Evolutionary conservation across 352 stramenopile genomes (phyloP), one percentile per base, ranked within the genome.

Genomic region (Pythium utonaiense): DNA sequence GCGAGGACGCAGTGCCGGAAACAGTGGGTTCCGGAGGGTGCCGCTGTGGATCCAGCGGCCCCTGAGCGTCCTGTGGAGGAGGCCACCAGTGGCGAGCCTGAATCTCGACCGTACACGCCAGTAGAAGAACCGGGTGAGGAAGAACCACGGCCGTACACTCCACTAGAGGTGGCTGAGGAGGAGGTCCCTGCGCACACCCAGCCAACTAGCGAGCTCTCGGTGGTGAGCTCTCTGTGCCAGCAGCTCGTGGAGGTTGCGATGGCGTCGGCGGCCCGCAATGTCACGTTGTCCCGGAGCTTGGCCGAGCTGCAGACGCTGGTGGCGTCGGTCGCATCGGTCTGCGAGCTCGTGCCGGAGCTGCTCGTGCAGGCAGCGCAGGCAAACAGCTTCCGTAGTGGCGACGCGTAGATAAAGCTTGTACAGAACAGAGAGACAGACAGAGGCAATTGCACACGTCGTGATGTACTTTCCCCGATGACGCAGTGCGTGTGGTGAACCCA

Each of bases 271-370:
- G 53, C 79, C 12, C 52, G 25, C 17, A 58, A 62, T 22, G 67
- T 70, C 33, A 28, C 41, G 3, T 14, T 53, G 14, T 49, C 47
- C n/a, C 14, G 27, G 13, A 40, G 59, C 42, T 21, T 76, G 24
- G n/a, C 53, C 6, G 44, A 68, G 42, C 42, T 86, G 17, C 73
- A 74, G 47, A 49, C 61, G 24, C 41, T 81, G 16, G 74, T 62
- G 14, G 33, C 50, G 52, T 50, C 60, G n/a, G 71, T 69, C 62
- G 57, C 72, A 19, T 36, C 61, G n/a, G 57, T 69, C 21, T 77
- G 73, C 49, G 59, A 64, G 19, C 53, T 34, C 22, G 38, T 51
- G 31, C n/a, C 50, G 0, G 31, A 53, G 9, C 24, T 47, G 30
- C 58, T 53, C 10, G 16, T 9, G 13, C 48, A 57, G n/a, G 40